A percentile compares a stretch with the other conserved stretches of the same genome.
Conservation (phyloP, 495 filamentous ascomycete species). For the Staphylotrichum tortipilum region DNA sequence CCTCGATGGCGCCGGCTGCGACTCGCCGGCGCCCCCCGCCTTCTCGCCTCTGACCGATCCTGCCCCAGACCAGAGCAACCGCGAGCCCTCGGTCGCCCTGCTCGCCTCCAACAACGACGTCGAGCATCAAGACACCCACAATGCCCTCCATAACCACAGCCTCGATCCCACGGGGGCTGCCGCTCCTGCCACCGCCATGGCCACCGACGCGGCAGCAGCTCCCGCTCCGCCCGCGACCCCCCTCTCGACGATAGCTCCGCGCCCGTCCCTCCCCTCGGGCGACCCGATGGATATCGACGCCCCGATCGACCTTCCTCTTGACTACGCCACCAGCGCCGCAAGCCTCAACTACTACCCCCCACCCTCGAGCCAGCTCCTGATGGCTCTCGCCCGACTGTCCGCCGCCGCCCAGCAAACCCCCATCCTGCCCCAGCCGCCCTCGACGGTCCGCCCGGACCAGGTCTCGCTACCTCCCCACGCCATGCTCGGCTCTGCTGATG, state of each 20-base stretch:
- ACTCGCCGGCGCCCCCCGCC: constrained; percentile 28
- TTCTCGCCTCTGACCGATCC: constrained; percentile 28
- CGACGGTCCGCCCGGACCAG: constrained; percentile 26
- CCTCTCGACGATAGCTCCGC: too few species aligned
- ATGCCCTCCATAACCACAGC: not conserved
- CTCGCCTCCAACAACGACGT: not conserved
- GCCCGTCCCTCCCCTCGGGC: not conserved
- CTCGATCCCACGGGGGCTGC: not conserved
- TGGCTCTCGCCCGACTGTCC: constrained; percentile 20
- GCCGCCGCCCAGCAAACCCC: constrained; percentile 8
- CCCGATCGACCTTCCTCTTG: not conserved
- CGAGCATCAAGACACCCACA: not conserved
- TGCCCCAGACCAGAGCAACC: constrained; percentile 17
- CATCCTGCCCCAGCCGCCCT: constrained; percentile 10
- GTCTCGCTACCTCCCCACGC: constrained; percentile 17
- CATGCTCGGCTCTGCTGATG: constrained; percentile 8
- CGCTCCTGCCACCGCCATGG: not conserved
- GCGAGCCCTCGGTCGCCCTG: constrained; percentile 18
- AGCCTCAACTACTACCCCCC: constrained; percentile 15
- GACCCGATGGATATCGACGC: constrained; percentile 3
- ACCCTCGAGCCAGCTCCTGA: constrained; percentile 12
- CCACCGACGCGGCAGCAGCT: not conserved
- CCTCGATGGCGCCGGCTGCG: constrained; percentile 15
- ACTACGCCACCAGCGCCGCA: constrained; percentile 2
- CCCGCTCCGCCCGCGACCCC: not conserved